Conservation (phyloP, 345 rosid species). For the Microthlaspi erraticum region DNA sequence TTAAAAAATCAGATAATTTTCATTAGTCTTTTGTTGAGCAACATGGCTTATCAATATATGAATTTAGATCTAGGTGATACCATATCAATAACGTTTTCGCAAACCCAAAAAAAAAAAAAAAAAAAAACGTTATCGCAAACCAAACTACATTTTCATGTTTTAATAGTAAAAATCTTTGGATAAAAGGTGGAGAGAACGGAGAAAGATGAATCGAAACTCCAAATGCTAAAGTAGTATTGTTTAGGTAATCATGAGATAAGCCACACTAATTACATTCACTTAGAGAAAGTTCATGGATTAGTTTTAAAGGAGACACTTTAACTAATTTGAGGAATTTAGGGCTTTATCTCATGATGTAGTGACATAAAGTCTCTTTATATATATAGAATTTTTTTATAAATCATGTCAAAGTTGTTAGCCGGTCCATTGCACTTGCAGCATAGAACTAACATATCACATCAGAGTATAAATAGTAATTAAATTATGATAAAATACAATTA, state of each 20-base stretch:
- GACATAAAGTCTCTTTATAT: slow-evolving; percentile 40
- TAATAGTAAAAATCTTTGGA: background rate
- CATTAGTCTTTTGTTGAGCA: too few species aligned
- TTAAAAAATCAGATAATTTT: too few species aligned
- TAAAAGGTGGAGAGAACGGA: background rate
- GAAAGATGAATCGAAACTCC: background rate
- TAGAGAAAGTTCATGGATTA: slow-evolving; percentile 24
- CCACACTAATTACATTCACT: slow-evolving; percentile 33
- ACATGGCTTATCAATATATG: too few species aligned
- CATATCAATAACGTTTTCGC: background rate
- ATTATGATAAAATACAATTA: slow-evolving; percentile 22
- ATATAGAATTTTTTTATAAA: slow-evolving; percentile 19
- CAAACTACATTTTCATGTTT: background rate
- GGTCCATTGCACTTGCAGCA: slow-evolving; percentile 43
- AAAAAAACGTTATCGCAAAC: background rate
- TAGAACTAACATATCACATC: slow-evolving; percentile 43
- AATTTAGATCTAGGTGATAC: too few species aligned
- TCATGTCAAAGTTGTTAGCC: slow-evolving; percentile 43
- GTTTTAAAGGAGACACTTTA: slow-evolving; percentile 37
- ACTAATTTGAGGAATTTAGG: slow-evolving; percentile 48
- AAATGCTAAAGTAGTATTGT: background rate
- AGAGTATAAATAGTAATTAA: slow-evolving; percentile 7
- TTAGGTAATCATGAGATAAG: slow-evolving; percentile 33
- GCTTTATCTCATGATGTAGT: slow-evolving; percentile 46
- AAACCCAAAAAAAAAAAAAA: too few species aligned